Conservation (phyloP, 495 filamentous ascomycete species). For the Penicillium pulvis region DNA sequence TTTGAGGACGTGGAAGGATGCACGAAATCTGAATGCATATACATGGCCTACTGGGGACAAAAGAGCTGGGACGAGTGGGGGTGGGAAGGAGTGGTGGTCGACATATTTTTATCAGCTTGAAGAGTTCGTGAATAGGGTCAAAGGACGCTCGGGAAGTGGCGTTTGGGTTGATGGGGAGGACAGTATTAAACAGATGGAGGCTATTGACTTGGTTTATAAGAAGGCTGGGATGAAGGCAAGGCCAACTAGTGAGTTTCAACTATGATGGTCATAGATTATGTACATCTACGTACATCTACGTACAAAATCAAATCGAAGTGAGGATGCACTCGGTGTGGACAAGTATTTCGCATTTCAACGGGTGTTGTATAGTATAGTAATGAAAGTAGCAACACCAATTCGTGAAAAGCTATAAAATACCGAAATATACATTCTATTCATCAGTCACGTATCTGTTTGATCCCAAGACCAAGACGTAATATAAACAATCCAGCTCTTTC, state of each 20-base stretch:
- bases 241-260: not conserved
- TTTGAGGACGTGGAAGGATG: constrained; percentile 48
- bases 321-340: no score
- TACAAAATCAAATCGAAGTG: no score
- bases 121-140: constrained; percentile 57
- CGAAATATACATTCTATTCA: not conserved
- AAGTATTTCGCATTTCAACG: not conserved
- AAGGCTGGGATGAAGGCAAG: constrained; percentile 35
- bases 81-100: constrained; percentile 41
- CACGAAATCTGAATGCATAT: constrained; percentile 48
- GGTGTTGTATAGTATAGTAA: not conserved
- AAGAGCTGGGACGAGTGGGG: not conserved
- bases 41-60: constrained; percentile 44
- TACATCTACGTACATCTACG: no score
- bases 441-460: not conserved
- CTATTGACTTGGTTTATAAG: constrained; percentile 55
- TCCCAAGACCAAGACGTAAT: not conserved
- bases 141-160: constrained; percentile 39
- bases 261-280: not conserved
- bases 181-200: constrained; percentile 53
- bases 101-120: constrained; percentile 57
- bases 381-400: not conserved
- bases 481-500: not conserved
- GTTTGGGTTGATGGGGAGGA: constrained; percentile 55
- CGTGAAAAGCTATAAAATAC: not conserved